These are phyloP conservation scores for Nicotiana rustica DNA, from an alignment of 305 asterid genomes.

Conservation along the genomic window DNA sequence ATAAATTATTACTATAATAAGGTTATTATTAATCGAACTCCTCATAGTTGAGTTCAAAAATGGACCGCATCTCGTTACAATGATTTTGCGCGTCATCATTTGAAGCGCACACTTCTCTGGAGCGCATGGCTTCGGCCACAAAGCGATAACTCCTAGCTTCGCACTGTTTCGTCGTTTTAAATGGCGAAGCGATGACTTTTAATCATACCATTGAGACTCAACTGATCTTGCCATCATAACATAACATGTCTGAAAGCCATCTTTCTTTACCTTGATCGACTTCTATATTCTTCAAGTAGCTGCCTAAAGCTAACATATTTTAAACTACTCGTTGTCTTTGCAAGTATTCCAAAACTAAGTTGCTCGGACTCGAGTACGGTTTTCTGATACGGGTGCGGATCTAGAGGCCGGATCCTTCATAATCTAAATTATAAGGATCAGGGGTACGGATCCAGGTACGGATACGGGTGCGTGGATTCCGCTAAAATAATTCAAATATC, in stretches of 20 bases:
- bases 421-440: too few relatives aligned
- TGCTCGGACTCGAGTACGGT: too few relatives aligned
- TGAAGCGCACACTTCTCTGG: neutral
- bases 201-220: neutral
- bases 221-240: slow-evolving; percentile 6
- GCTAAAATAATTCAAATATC: too few relatives aligned
- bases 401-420: too few relatives aligned
- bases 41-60: neutral
- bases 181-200: neutral
- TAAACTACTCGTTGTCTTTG: neutral
- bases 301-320: neutral
- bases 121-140: neutral
- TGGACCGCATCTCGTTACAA: neutral
- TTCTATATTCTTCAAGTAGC: neutral
- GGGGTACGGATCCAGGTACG: too few relatives aligned
- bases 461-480: too few relatives aligned
- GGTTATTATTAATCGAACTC: neutral
- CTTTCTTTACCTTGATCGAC: neutral
- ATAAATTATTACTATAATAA: slow-evolving; percentile 21
- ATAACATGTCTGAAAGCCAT: neutral
- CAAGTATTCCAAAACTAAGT: neutral
- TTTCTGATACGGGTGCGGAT: too few relatives aligned
- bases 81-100: neutral
- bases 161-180: neutral
- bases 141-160: slow-evolving; percentile 10